Base-by-base conservation (phyloP, 805 yeast genomes). In the Cyberlindnera maritima region DNA sequence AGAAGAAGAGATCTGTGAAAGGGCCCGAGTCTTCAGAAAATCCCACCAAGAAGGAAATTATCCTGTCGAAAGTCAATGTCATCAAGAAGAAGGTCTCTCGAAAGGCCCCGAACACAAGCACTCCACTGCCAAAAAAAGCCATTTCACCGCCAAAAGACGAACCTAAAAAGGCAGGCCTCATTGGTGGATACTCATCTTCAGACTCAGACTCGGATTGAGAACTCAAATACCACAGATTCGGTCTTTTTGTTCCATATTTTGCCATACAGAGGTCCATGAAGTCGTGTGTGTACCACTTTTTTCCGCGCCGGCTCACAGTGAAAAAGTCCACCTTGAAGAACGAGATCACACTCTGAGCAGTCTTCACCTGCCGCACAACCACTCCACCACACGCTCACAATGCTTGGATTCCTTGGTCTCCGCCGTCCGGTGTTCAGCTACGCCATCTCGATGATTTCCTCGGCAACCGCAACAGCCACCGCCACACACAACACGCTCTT, bases 201-300 rank as follows among this genome's bases (percentile, higher is more conserved):
- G 53, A 46, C 9, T 54, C 58, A 7, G 58, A 53, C 15, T 49
- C 53, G 8, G 55, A 48, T 3, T 48, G 19, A 28, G 4, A 20
- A 14, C 7, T 35, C 37, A 28, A 28, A 12, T 28, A 6, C 31
- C 31, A 28, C 31, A 5, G 9, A 21, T 9, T 9, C 8, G 9
- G 25, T 21, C 25, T 21, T 21, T 9, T 21, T 21, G 8, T 21
- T 21, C 25, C 5, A 21, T 21, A 5, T 9, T n/a, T n/a, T n/a
- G n/a, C n/a, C n/a, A n/a, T n/a, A n/a, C n/a, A 25, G 28, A 11
- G 8, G 31, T 13, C 31, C 31, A 7, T 11, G 4, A 4, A 14
- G 31, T 28, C 31, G 31, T 28, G 31, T 13, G 13, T 28, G 14
- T 28, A 28, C 31, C 31, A 28, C 31, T 28, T 28, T 11, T 14